Base-by-base conservation (phyloP, 345 rosid species). In the Euclidium syriacum region DNA sequence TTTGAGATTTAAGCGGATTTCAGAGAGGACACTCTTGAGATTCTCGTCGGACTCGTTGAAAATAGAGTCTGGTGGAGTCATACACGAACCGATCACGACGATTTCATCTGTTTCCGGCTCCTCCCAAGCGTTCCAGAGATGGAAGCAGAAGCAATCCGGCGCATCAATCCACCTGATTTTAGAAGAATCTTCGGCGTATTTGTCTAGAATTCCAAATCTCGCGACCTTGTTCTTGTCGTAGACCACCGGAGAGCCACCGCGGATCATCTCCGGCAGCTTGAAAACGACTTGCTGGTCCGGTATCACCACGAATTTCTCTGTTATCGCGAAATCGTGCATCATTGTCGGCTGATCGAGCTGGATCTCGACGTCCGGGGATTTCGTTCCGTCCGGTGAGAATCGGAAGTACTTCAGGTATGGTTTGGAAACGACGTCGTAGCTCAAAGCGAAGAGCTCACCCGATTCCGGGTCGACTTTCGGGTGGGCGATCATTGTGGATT, bases 91-190 rank as follows among this genome's bases (percentile, higher is more conserved):
- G 42, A 90, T 81, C 54, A 90, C 97, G 0, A 90, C 95, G 7
- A 90, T 73, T 36, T 90, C 97, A 17, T 87, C 87, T 10, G 77
- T 85, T 42, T 83, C 92, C 0, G 87, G 84, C 73, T 90, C 97
- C 50, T 90, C 97, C 97, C 97, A 90, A 3, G 97, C 92, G 64
- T 90, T 90, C 97, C 97, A 90, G 0, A 87, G 83, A 56, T 90
- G 97, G 78, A 90, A 90, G 68, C 97, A 90, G 82, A 90, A 90
- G 78, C 95, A 87, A 25, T 83, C 92, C 1, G 88, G 84, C 1
- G 73, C 86, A 16, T 90, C 85, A 56, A 90, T 77, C 95, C 95
- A 90, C 62, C 19, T 71, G 10, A 82, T 83, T 1, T 64, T 20
- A 5, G 78, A 52, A 3, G 81, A 77, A 6, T 73, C 68, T 0